Evolutionary conservation across 164 flowering plant species (phyloP).

Genomic region (Hamamelis virginiana): DNA sequence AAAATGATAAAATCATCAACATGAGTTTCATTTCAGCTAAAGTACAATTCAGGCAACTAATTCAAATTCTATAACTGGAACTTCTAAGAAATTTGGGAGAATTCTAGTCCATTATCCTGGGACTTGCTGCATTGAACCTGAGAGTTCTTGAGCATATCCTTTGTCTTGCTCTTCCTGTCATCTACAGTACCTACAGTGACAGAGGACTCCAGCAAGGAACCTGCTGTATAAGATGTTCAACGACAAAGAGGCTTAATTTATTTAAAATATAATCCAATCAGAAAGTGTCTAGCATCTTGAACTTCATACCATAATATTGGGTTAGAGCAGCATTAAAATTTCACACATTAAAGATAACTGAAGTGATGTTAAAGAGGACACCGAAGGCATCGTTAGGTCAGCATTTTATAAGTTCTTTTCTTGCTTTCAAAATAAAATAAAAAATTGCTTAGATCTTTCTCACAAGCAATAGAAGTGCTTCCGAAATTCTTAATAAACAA

Average conservation of each 20-base stretch:
- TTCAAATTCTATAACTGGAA: constrained; percentile 17
- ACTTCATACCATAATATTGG: too few relatives aligned
- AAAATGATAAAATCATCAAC: not conserved
- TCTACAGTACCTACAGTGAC: constrained; percentile 21
- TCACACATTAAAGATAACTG: not conserved
- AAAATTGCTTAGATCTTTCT: not conserved
- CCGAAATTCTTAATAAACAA: too few relatives aligned
- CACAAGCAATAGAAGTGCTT: not conserved
- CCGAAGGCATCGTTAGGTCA: not conserved
- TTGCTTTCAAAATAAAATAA: not conserved
- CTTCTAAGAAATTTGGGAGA: constrained; percentile 8
- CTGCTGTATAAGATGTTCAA: not conserved
- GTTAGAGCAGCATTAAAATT: not conserved
- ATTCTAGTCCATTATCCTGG: constrained; percentile 1
- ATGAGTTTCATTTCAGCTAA: not conserved
- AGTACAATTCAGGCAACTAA: constrained; percentile 7
- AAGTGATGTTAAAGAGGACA: not conserved
- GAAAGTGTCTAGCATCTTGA: too few relatives aligned
- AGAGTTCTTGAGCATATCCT: constrained; percentile 10
- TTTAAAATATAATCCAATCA: too few relatives aligned
- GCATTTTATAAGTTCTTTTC: not conserved
- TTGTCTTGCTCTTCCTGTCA: constrained; percentile 4
- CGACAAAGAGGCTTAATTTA: not conserved
- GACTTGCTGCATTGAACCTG: constrained; percentile 20
- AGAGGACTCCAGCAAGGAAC: constrained; percentile 18